Base-by-base conservation (phyloP, 768 basidiomycete species). In the Kwoniella bestiolae region DNA sequence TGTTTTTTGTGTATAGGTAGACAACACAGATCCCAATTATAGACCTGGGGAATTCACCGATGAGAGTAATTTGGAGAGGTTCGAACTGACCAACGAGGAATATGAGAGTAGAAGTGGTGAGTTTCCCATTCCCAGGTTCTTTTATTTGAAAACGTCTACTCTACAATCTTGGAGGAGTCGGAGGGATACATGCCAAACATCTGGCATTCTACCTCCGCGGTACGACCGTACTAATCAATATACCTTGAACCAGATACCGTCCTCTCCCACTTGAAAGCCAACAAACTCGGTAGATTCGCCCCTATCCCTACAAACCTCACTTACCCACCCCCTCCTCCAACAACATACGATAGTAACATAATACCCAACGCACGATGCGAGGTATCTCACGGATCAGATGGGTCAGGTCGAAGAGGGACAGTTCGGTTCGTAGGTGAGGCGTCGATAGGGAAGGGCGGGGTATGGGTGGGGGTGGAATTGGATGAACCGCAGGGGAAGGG, bases 401-500 rank as follows among this genome's bases (percentile, higher is more conserved):
- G 86, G 0, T 82, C 92, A 60, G 86, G 84, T 55, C 91, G 91
- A 79, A 86, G 91, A 4, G 95, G 95, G 0, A 88, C 87, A 0
- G 89, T 97, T 45, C 85, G 88, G n/a, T 97, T 89, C 72, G 88
- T 93, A 28, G 95, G 95, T 0, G 79, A 83, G 38, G 92, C 94
- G 0, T 84, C 85, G 61, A 96, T 97, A 75, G 87, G 86, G 9
- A 86, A 85, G 64, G 86, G 83, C 14, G 80, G 80, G 0, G 71
- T 87, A 0, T 98, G 94, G 94, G 86, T 97, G 0, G 95, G 95
- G 0, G 84, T 98, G 21, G 92, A 95, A 79, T 91, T 94, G 75
- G 95, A 98, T 76, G 95, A 98, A 73, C 94, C 95, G 3, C 85
- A 92, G 25, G 95, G 95, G 11, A 97, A 94, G 83, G 94, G 94